phyloP scores from a whole-genome alignment of 1,139 yeast genomes.

The Taphrina flavorubra region DNA sequence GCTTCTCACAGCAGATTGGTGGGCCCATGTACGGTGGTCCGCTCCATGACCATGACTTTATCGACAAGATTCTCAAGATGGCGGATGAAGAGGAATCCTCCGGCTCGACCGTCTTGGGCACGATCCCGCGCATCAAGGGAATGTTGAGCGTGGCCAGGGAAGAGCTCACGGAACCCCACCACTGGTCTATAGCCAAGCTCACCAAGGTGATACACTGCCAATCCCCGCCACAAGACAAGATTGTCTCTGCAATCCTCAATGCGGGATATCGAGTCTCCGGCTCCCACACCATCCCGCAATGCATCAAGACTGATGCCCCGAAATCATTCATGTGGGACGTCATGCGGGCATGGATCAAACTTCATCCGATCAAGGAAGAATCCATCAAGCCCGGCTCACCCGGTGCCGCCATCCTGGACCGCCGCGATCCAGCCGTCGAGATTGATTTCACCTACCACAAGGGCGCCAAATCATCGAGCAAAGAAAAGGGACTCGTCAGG shows the following conservation, averaged over 20 bases:
- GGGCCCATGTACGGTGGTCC: slow-evolving; percentile 97
- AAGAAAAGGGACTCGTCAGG: slow-evolving; percentile 80
- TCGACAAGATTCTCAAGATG: slow-evolving; percentile 65
- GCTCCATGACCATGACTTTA: slow-evolving; percentile 70
- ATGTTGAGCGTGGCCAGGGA: slow-evolving; percentile 83
- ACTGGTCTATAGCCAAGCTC: slow-evolving; percentile 77
- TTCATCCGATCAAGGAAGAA: slow-evolving; percentile 55
- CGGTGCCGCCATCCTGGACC: slow-evolving; percentile 67
- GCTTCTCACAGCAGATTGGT: slow-evolving; percentile 70
- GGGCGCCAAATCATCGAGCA: slow-evolving; percentile 58
- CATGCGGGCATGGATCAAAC: slow-evolving; percentile 67
- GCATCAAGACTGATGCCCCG: slow-evolving; percentile 88
- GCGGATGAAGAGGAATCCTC: slow-evolving; percentile 52
- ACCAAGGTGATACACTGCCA: slow-evolving; percentile 78
- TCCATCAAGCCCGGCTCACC: slow-evolving; percentile 60
- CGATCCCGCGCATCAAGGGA: slow-evolving; percentile 83
- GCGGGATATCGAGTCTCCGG: slow-evolving; percentile 80
- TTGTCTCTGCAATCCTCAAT: slow-evolving; percentile 83
- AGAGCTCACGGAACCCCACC: slow-evolving; percentile 77
- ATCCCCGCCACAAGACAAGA: slow-evolving; percentile 76
- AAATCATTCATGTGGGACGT: slow-evolving; percentile 77
- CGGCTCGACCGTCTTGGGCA: slow-evolving; percentile 67
- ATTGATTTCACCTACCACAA: slow-evolving; percentile 48
- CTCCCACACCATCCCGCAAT: slow-evolving; percentile 86
- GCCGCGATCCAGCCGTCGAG: slow-evolving; percentile 56